Evolutionary conservation across 768 basidiomycete species (phyloP).

Genomic region (Gymnopilus junonius): DNA sequence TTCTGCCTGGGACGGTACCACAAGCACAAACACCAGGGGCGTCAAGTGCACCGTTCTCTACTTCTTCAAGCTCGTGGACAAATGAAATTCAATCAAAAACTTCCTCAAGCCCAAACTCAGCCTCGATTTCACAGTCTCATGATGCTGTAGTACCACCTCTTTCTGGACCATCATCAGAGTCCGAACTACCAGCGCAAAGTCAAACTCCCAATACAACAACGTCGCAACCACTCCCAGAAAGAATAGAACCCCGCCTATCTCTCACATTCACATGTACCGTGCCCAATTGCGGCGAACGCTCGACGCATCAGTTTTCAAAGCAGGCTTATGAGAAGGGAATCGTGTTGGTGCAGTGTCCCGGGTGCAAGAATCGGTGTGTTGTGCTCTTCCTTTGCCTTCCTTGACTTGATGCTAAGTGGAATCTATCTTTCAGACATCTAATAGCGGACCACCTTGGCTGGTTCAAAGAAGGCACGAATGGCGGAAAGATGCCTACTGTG

Average conservation of each 20-base stretch:
- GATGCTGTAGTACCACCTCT: constrained; percentile 6
- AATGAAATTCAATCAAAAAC: too few relatives aligned
- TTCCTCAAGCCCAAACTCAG: neutral
- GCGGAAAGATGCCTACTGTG: constrained; percentile 74
- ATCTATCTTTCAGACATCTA: constrained; percentile 57
- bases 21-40: too few relatives aligned
- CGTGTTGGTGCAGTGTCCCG: constrained; percentile 90
- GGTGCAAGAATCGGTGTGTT: constrained; percentile 83
- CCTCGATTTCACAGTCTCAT: neutral
- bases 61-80: neutral
- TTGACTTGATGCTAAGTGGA: neutral
- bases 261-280: constrained; percentile 91
- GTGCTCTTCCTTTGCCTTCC: constrained; percentile 2
- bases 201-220: constrained; percentile 25
- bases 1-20: constrained; percentile 17
- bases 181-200: constrained; percentile 13
- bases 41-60: constrained; percentile 15
- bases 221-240: constrained; percentile 39
- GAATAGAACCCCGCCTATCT: constrained; percentile 64
- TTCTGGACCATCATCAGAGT: constrained; percentile 3
- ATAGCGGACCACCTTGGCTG: constrained; percentile 92
- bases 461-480: constrained; percentile 84
- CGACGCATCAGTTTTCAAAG: constrained; percentile 87
- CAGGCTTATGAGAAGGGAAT: constrained; percentile 87
- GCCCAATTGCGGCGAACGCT: constrained; percentile 69